Evolutionary conservation across 495 filamentous ascomycete genomes (phyloP).

Genomic region (Hypoxylon fragiforme): DNA sequence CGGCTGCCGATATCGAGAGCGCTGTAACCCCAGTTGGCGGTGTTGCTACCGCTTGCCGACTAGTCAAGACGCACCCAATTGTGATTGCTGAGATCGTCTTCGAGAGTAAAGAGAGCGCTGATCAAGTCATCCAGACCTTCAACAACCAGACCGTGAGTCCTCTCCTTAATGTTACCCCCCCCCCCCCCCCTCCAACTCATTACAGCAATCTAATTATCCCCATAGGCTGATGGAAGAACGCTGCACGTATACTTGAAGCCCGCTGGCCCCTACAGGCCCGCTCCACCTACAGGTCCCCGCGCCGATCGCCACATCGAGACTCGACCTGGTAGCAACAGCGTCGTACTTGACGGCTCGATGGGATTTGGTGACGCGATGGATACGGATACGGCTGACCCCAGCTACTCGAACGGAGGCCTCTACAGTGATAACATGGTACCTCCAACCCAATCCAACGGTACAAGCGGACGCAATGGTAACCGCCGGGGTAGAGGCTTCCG

Average conservation of each 20-base stretch:
- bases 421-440: conserved; percentile 50
- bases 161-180: not conserved
- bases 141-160: conserved; percentile 78
- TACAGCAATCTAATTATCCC: conserved; percentile 4
- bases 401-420: conserved; percentile 35
- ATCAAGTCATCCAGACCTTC: conserved; percentile 79
- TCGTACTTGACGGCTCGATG: conserved; percentile 62
- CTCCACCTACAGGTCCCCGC: conserved; percentile 34
- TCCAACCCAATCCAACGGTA: conserved; percentile 7
- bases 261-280: conserved; percentile 38
- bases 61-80: conserved; percentile 70
- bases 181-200: too few relatives aligned
- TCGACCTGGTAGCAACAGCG: conserved; percentile 45
- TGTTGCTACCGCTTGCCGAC: conserved; percentile 68
- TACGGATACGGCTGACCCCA: conserved; percentile 36
- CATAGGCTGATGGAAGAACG: conserved; percentile 81
- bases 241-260: conserved; percentile 75
- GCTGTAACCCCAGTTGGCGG: conserved; percentile 76
- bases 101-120: conserved; percentile 73
- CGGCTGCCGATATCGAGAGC: conserved; percentile 89
- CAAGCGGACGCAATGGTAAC: conserved; percentile 18
- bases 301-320: conserved; percentile 46
- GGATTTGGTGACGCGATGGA: conserved; percentile 65
- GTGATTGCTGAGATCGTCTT: conserved; percentile 89
- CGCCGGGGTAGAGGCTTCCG: conserved; percentile 44